Conservation (phyloP, 768 basidiomycete species). For the Tulasnella sp. region DNA sequence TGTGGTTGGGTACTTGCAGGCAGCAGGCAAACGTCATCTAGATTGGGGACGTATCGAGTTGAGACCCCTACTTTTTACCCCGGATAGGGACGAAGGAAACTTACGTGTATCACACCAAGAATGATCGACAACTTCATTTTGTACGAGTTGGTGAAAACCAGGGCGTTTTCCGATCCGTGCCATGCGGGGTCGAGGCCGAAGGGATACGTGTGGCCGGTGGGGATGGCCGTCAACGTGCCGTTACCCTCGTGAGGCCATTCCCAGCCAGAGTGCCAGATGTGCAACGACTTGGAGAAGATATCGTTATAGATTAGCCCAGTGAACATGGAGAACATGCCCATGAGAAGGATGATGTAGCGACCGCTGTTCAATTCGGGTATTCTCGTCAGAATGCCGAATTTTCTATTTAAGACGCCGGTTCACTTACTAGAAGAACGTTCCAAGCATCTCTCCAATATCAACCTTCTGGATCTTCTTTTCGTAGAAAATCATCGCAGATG, state of each 20-base stretch:
- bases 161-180: slow-evolving; percentile 85
- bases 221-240: slow-evolving; percentile 42
- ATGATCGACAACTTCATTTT: slow-evolving; percentile 99
- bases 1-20: slow-evolving; percentile 89
- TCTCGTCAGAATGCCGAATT: slow-evolving; percentile 20
- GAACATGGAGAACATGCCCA: slow-evolving; percentile 96
- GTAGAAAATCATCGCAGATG: slow-evolving; percentile 74
- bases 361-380: slow-evolving; percentile 47
- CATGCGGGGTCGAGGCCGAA: slow-evolving; percentile 93
- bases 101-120: slow-evolving; percentile 90
- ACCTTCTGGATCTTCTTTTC: slow-evolving; percentile 71
- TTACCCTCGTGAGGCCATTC: slow-evolving; percentile 48
- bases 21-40: slow-evolving; percentile 99
- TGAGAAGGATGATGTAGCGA: slow-evolving; percentile 95
- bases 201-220: slow-evolving; percentile 70
- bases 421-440: slow-evolving; percentile 88
- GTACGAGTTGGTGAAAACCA: slow-evolving; percentile 96
- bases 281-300: slow-evolving; percentile 88
- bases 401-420: slow-evolving; percentile 8
- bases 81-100: slow-evolving; percentile 27
- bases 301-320: slow-evolving; percentile 99
- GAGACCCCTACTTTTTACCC: not conserved
- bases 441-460: slow-evolving; percentile 73
- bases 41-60: not conserved
- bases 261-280: slow-evolving; percentile 87